phyloP scores from a whole-genome alignment of 1,284 basidiomycete species.

The Cutaneotrichosporon dermatis region DNA sequence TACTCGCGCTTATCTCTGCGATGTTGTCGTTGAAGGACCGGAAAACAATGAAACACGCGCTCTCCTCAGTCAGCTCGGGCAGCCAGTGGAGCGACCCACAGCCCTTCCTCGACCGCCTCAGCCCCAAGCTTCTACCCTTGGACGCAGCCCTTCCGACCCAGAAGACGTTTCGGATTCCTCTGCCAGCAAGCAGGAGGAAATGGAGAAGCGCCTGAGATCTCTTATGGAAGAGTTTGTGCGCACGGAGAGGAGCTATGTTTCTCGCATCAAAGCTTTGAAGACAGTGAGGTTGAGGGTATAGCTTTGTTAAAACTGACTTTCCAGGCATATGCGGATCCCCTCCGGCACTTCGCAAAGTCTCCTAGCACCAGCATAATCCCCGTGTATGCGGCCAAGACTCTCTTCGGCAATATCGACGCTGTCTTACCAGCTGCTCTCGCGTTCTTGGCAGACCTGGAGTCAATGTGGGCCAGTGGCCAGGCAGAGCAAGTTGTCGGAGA shows the following conservation, averaged over 20 bases:
- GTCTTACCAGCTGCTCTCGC: slow-evolving; percentile 81
- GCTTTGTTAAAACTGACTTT: background rate
- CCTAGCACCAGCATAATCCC: slow-evolving; percentile 82
- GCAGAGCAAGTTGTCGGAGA: slow-evolving; percentile 68
- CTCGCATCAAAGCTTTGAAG: slow-evolving; percentile 41
- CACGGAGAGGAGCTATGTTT: slow-evolving; percentile 46
- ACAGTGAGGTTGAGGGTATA: slow-evolving; percentile 21
- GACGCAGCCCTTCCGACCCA: background rate
- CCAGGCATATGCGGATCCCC: slow-evolving; percentile 78
- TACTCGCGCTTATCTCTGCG: slow-evolving; percentile 41
- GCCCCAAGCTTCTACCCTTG: slow-evolving; percentile 8
- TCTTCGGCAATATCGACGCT: slow-evolving; percentile 91
- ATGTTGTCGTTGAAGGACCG: slow-evolving; percentile 38
- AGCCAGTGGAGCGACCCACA: slow-evolving; percentile 31
- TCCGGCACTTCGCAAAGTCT: slow-evolving; percentile 75
- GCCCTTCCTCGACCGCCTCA: slow-evolving; percentile 22
- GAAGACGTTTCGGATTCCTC: slow-evolving; percentile 18
- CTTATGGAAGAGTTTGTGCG: slow-evolving; percentile 45
- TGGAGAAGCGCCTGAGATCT: slow-evolving; percentile 26
- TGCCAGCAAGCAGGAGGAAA: slow-evolving; percentile 30
- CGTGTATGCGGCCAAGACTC: slow-evolving; percentile 80
- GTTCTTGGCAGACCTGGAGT: slow-evolving; percentile 78
- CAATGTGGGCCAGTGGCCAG: slow-evolving; percentile 57
- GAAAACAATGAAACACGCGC: slow-evolving; percentile 37
- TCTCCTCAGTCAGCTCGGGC: slow-evolving; percentile 38